phyloP scores from a whole-genome alignment of 2,329 filamentous ascomycete species.

The Penicillium psychrosexuale region DNA sequence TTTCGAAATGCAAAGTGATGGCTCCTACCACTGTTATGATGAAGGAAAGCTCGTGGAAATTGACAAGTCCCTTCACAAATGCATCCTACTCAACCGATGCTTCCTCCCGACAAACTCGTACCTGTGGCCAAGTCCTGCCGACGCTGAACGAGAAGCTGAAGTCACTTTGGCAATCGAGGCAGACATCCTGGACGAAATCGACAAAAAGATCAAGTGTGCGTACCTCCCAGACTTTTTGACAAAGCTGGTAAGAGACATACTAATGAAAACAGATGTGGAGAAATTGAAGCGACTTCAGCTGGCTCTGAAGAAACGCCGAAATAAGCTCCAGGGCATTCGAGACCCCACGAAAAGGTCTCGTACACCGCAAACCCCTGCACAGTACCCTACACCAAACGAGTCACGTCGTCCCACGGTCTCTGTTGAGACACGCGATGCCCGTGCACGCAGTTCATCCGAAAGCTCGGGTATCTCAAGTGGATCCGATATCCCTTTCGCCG shows the following conservation, averaged over 20 bases:
- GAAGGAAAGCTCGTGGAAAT: background rate
- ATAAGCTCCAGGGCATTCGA: background rate
- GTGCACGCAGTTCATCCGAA: background rate
- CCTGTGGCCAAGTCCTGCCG: background rate
- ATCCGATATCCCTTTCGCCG: background rate
- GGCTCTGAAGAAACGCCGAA: constrained; percentile 4
- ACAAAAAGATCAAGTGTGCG: background rate
- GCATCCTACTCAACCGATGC: background rate
- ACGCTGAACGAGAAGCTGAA: background rate
- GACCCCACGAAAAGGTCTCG: background rate
- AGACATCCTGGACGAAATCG: background rate
- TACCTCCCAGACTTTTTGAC: background rate
- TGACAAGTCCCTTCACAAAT: constrained; percentile 1
- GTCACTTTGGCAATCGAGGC: constrained; percentile 1
- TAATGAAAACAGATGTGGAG: constrained; percentile 3
- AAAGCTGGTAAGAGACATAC: background rate
- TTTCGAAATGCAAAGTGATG: constrained; percentile 1
- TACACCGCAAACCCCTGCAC: background rate
- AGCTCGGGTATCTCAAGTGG: constrained; percentile 2
- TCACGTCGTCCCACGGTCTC: background rate
- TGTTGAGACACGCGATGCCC: background rate
- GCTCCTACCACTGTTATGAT: background rate
- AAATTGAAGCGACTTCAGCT: constrained; percentile 4
- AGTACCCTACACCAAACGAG: background rate
- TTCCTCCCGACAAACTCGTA: background rate